phyloP scores from a whole-genome alignment of 2,329 filamentous ascomycete genomes.

The Alternaria tenuissima region DNA sequence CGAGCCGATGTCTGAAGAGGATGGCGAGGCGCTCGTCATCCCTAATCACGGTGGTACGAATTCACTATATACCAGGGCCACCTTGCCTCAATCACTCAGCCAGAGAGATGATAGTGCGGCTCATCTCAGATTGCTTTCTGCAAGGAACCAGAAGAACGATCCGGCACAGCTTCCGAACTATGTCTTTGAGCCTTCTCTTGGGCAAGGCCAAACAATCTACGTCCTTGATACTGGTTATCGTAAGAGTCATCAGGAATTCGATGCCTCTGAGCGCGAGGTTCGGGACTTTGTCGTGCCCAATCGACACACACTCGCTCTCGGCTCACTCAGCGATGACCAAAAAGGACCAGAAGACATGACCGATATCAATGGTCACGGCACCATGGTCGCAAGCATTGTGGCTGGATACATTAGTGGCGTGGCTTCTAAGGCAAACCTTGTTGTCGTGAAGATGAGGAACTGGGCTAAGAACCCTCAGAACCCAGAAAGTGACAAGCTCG shows the following conservation, averaged over 20 bases:
- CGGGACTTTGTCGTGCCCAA: background rate
- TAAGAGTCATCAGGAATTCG: background rate
- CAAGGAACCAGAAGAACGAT: background rate
- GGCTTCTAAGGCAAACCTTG: too few species aligned
- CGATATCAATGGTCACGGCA: background rate
- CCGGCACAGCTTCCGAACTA: background rate
- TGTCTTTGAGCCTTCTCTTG: background rate
- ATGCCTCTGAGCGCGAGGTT: background rate
- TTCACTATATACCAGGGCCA: background rate
- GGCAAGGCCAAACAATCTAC: background rate
- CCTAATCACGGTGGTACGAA: background rate
- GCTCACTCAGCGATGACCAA: background rate
- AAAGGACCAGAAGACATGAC: background rate
- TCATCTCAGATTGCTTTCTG: background rate
- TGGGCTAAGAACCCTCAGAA: too few species aligned
- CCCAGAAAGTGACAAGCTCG: too few species aligned
- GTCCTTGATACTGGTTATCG: background rate
- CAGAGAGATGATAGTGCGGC: background rate
- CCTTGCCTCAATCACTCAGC: background rate
- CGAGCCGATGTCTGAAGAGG: background rate
- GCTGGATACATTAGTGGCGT: too few species aligned
- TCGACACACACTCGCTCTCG: background rate
- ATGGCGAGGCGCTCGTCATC: background rate
- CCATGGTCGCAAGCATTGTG: too few species aligned
- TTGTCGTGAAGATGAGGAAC: too few species aligned